Base-by-base conservation (phyloP, 805 yeast species). In the Middelhovenomyces tepae region DNA sequence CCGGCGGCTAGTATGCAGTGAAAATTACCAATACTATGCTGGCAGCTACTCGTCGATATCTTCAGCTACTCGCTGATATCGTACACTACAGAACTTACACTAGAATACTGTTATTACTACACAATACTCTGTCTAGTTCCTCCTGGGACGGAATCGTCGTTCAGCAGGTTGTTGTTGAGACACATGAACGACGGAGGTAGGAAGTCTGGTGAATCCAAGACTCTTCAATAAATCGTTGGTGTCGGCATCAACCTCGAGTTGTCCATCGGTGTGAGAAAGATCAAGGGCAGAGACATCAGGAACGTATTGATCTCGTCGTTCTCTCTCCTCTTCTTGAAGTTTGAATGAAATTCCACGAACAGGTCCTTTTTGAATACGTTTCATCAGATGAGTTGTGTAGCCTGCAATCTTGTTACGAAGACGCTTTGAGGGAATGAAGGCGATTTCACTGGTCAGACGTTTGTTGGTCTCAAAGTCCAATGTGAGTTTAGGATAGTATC, bases 341-440 rank as follows among this genome's bases (percentile, higher is more conserved):
- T 93, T 93, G 95, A 91, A 91, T 59, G 99, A 91, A 59, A 91
- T 93, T 75, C 99, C 99, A 80, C 97, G 87, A 60, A 91, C 99
- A 76, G 99, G 99, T 67, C 99, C 99, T 79, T 89, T 91, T 75
- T 93, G 97, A 65, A 91, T 91, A 78, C 99, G 87, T 79, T 85
- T 91, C 98, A 91, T 93, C 71, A 91, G 80, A 73, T 91, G 99
- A 64, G 98, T 91, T 71, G 98, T 91, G 95, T 89, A 91, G 69
- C 99, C 99, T 67, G 99, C 98, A 62, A 91, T 93, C 85, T 91
- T 91, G 91, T 91, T 91, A 78, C 99, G 91, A 71, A 91, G 82
- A 75, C 99, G 85, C 82, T 91, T 91, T 62, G 98, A 85, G 71
- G 89, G 96, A 65, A 91, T 93, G 69, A 83, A 87, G 55, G 99